Conservation (phyloP, 768 basidiomycete genomes). For the Butyriboletus loyo region DNA sequence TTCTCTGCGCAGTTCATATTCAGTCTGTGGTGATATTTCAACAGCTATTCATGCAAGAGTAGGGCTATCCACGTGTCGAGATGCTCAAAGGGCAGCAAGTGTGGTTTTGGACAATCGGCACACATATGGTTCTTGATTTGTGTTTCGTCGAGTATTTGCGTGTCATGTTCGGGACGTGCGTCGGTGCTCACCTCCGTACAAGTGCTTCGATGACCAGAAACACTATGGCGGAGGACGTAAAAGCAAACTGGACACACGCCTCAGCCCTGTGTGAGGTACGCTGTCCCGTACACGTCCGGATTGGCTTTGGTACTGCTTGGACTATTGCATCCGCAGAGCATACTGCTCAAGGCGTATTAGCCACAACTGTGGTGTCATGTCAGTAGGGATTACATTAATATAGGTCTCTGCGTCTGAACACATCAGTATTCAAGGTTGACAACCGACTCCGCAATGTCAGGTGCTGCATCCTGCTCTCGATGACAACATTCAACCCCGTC, state of each 20-base stretch:
- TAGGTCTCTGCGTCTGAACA: conserved; percentile 7
- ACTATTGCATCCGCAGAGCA: conserved; percentile 19
- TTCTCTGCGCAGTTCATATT: conserved; percentile 19
- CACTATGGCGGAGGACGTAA: conserved; percentile 4
- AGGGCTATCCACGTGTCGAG: background rate
- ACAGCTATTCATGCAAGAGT: conserved; percentile 2
- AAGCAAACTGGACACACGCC: conserved; percentile 6
- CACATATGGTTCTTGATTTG: conserved; percentile 15
- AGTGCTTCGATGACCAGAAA: conserved; percentile 9
- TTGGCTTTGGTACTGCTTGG: conserved; percentile 19
- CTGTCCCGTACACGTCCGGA: conserved; percentile 1
- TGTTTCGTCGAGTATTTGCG: conserved; percentile 23
- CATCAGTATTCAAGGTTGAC: conserved; percentile 14
- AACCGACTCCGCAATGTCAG: conserved; percentile 9
- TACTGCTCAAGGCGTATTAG: conserved; percentile 12
- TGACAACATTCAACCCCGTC: conserved; percentile 36
- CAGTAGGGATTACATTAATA: conserved; percentile 31
- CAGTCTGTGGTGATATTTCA: conserved; percentile 18
- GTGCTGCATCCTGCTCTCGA: conserved; percentile 33
- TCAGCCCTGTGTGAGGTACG: conserved; percentile 7
- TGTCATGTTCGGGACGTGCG: conserved; percentile 11
- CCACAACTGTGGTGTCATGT: conserved; percentile 28
- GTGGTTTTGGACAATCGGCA: conserved; percentile 10
- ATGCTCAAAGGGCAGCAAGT: background rate
- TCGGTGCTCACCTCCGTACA: conserved; percentile 4